Evolutionary conservation across 1,284 basidiomycete genomes (phyloP).

Genomic region (Ustilago sp.): DNA sequence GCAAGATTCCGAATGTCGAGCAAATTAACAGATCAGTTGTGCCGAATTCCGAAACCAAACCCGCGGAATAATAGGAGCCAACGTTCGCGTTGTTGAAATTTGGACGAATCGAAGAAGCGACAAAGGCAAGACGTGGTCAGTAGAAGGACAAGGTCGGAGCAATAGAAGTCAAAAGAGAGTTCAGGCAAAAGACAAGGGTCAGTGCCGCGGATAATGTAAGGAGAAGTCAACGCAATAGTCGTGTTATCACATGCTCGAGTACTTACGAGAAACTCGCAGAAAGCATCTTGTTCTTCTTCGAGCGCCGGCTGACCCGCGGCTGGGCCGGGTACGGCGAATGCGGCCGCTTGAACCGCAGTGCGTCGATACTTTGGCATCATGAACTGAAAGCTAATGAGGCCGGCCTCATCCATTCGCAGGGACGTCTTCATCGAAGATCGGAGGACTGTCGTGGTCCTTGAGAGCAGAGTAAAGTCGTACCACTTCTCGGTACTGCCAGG

Average conservation of each 20-base stretch:
- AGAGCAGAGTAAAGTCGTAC: conserved; percentile 50
- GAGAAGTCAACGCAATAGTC: background rate
- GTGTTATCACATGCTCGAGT: background rate
- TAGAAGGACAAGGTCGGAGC: background rate
- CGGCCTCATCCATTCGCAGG: conserved; percentile 56
- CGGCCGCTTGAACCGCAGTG: conserved; percentile 3
- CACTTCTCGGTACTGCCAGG: conserved; percentile 40
- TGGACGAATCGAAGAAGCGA: background rate
- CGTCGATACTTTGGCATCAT: conserved; percentile 59
- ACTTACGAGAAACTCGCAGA: conserved; percentile 59
- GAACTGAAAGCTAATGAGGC: conserved; percentile 63
- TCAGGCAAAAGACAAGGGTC: background rate
- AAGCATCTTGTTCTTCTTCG: conserved; percentile 56
- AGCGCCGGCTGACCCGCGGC: conserved; percentile 33
- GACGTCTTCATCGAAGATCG: conserved; percentile 59
- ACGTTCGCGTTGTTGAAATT: background rate
- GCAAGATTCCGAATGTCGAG: background rate
- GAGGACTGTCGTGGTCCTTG: conserved; percentile 51
- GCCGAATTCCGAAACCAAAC: background rate
- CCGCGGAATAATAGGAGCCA: background rate
- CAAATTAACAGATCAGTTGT: background rate
- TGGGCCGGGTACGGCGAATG: background rate
- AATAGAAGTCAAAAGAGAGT: background rate
- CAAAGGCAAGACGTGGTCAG: background rate
- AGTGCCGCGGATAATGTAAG: background rate